A percentile compares a stretch with the other conserved stretches of the same genome.
Evolutionary conservation across 768 basidiomycete genomes (phyloP).

Genomic region (Psilocybe azurescens): DNA sequence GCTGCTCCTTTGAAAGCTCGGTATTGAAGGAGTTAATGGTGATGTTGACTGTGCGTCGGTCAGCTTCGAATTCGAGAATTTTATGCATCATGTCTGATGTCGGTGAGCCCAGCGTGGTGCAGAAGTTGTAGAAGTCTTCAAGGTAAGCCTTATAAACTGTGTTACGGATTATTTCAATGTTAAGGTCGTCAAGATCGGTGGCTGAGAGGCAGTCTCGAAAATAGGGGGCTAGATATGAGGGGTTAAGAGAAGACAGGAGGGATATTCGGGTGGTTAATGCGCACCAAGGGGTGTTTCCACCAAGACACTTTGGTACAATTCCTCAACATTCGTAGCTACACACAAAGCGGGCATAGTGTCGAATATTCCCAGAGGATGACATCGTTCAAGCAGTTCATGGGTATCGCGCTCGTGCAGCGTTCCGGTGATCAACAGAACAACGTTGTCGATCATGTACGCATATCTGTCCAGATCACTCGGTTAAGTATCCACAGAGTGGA

Average conservation of each 20-base stretch:
- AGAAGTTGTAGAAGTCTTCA: slow-evolving; percentile 93
- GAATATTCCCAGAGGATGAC: slow-evolving; percentile 96
- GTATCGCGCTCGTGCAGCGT: slow-evolving; percentile 97
- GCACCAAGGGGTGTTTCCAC: slow-evolving; percentile 97
- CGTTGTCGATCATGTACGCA: slow-evolving; percentile 99
- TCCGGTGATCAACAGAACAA: slow-evolving; percentile 95
- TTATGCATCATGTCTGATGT: slow-evolving; percentile 92
- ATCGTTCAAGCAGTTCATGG: slow-evolving; percentile 93
- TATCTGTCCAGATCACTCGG: slow-evolving; percentile 58
- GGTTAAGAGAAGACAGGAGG: not conserved
- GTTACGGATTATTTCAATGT: slow-evolving; percentile 99
- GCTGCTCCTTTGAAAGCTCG: slow-evolving; percentile 92
- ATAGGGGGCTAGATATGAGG: slow-evolving; percentile 72
- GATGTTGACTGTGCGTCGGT: slow-evolving; percentile 96
- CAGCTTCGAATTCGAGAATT: slow-evolving; percentile 95
- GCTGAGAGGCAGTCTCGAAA: slow-evolving; percentile 96
- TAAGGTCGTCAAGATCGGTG: slow-evolving; percentile 95
- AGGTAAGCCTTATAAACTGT: slow-evolving; percentile 99
- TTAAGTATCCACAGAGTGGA: slow-evolving; percentile 1
- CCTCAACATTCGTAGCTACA: slow-evolving; percentile 98
- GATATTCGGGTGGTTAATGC: slow-evolving; percentile 29
- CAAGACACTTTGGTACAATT: slow-evolving; percentile 94
- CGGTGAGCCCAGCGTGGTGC: slow-evolving; percentile 77
- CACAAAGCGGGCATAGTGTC: slow-evolving; percentile 99
- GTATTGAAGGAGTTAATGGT: slow-evolving; percentile 99